These are phyloP conservation scores for Talaromyces rugulosus DNA, from an alignment of 2,329 filamentous ascomycete genomes.

Conservation along the genomic window DNA sequence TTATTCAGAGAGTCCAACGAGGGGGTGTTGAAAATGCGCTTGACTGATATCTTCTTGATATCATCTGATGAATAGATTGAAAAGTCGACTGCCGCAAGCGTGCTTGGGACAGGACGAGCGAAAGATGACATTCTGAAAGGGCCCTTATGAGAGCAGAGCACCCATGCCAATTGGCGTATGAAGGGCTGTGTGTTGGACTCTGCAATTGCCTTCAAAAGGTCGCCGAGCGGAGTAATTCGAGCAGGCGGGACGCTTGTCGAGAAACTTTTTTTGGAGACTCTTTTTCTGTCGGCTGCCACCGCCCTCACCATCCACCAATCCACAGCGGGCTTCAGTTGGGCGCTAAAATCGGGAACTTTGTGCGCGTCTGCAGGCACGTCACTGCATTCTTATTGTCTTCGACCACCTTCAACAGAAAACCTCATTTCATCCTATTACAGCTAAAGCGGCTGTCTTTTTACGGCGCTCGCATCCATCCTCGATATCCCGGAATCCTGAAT, in stretches of 20 bases:
- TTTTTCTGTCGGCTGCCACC: constrained; percentile 35
- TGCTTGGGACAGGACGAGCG: constrained; percentile 74
- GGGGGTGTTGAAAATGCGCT: constrained; percentile 84
- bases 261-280: constrained; percentile 30
- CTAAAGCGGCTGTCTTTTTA: not conserved
- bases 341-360: not conserved
- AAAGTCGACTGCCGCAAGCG: constrained; percentile 85
- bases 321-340: not conserved
- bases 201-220: constrained; percentile 19
- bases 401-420: not conserved
- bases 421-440: not conserved
- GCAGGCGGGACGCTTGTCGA: constrained; percentile 23
- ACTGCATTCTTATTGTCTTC: not conserved
- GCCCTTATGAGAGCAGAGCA: constrained; percentile 30
- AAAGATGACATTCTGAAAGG: constrained; percentile 42
- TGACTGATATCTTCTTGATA: constrained; percentile 85
- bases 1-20: constrained; percentile 94
- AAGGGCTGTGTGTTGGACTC: constrained; percentile 9
- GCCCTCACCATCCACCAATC: constrained; percentile 18
- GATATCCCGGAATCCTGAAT: not conserved
- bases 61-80: constrained; percentile 76
- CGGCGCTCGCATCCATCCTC: not conserved
- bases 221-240: constrained; percentile 20
- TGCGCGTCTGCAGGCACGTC: constrained; percentile 7
- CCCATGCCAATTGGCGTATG: constrained; percentile 25